Base-by-base conservation (phyloP, 129 eudicot genomes). In the Glebionis coronaria region DNA sequence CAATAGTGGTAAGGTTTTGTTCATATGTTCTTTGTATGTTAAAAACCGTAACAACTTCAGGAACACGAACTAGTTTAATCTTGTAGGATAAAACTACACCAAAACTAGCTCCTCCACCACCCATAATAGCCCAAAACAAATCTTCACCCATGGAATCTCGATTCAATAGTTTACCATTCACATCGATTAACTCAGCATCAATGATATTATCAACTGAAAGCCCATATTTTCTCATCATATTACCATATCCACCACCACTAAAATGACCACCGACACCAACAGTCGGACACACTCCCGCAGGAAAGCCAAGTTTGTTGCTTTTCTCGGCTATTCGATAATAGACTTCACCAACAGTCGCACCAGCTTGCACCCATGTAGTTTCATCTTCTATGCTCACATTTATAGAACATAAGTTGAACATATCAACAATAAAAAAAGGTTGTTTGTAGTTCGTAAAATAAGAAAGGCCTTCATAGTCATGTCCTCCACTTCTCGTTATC, bases 241-340 rank as follows among this genome's bases (percentile, higher is more conserved):
- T 77, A 8, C 85, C 85, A 58, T 80, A 83, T 19, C 85, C 88
- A 2, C 80, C 88, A 1, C 88, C 85, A 31, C 73, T 68, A 45
- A 83, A 47, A 35, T 83, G 88, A 0, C 88, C 88, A 8, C 88
- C 81, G 20, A 77, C 88, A 9, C 85, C 88, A 5, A 83, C 81
- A 0, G 88, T 83, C 13, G 71, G 81, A 49, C 85, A 77, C 38
- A 80, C 83, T 1, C 85, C 88, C 0, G 83, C 81, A 0, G 85
- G 85, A 46, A 80, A 80, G 23, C 73, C 88, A 23, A 35, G 81
- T 3, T 29, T 61, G 23, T 65, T 76, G 52, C 78, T 76, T 44
- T 71, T 70, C 50, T 74, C 73, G 6, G 82, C 72, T 10, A 77
- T 71, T 12, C 67, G 62, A 49, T 80, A 80, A 49, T 76, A 83